Evolutionary conservation across 2,329 filamentous ascomycete species (phyloP), one percentile per base, ranked within the genome.

Genomic region (Colletotrichum lindemuthianum): DNA sequence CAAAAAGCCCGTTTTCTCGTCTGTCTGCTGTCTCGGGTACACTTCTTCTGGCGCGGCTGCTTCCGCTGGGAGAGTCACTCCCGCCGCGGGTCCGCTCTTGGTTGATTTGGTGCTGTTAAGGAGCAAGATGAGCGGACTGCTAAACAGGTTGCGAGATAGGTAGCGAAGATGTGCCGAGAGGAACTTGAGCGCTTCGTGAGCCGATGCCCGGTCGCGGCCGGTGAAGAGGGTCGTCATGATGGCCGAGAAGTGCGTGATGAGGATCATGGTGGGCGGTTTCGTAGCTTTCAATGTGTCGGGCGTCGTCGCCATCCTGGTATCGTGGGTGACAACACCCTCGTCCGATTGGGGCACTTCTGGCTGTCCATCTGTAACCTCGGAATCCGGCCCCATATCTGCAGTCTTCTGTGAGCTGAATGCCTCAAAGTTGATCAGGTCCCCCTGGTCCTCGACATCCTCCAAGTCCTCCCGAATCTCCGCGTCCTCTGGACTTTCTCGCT

Each of bases 191-290:
- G 76, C 74, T 5, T 72, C 70, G 73, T 88, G 85, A 1, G 85
- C 86, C 44, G 77, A 70, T 4, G 75, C 70, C 64, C 76, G 82
- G 68, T 81, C 78, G 64, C 79, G 79, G 59, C 80, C 77, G 2
- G 82, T 75, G 73, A 88, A 88, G 52, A 88, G 78, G 5, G 79
- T 73, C 33, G 79, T 81, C 16, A 88, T 78, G 4, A 88, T 77
- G 13, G 76, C 69, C 2, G 83, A 82, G 70, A 86, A 81, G 73
- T 86, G 83, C 8, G 86, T 86, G 58, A 88, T 74, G 57, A 88
- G 75, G 49, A 89, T 78, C 43, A 88, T 73, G 59, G 82, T 79
- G 8, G 81, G 80, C 13, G 13, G 41, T 43, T 43, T 43, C 13
- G 41, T 12, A 24, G 24, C 24, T 24, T 24, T 24, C 24, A 24